phyloP scores from a whole-genome alignment of 106 monocot species.

The Dendrobium catenatum region DNA sequence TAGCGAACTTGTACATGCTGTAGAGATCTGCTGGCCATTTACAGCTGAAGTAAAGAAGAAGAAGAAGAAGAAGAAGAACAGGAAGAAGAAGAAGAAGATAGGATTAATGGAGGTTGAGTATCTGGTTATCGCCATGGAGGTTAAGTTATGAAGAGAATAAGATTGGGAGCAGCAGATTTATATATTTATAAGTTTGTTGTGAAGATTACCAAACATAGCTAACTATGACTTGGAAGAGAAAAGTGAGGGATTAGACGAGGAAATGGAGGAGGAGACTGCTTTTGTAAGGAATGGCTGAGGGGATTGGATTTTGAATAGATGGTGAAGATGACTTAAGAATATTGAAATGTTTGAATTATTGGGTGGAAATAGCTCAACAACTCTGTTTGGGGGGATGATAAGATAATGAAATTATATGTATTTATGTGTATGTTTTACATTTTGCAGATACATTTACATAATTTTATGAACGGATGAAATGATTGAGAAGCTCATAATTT shows the following conservation, averaged over 20 bases:
- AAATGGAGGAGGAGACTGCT: too few species aligned
- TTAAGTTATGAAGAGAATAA: not conserved
- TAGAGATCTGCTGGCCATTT: conserved; percentile 35
- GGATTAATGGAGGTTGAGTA: not conserved
- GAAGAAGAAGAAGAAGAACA: too few species aligned
- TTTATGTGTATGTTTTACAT: too few species aligned
- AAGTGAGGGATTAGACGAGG: not conserved
- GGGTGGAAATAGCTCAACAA: not conserved
- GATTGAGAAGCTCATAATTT: too few species aligned
- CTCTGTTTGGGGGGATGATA: not conserved
- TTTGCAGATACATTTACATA: too few species aligned
- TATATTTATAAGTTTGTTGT: too few species aligned
- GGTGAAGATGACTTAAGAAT: not conserved
- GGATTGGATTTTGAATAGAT: not conserved
- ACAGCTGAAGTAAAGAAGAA: not conserved
- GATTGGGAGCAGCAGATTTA: not conserved
- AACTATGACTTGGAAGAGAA: not conserved
- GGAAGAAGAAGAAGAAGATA: not conserved
- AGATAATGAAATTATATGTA: too few species aligned
- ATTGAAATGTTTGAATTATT: not conserved
- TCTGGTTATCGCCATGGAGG: not conserved
- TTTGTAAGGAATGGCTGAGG: too few species aligned
- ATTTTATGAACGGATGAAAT: too few species aligned
- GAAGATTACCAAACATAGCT: not conserved
- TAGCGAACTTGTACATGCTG: conserved; percentile 51